A percentile compares a stretch with the other conserved stretches of the same genome.
Evolutionary conservation across 805 yeast genomes (phyloP).

Genomic region (Metschnikowia cubensis): DNA sequence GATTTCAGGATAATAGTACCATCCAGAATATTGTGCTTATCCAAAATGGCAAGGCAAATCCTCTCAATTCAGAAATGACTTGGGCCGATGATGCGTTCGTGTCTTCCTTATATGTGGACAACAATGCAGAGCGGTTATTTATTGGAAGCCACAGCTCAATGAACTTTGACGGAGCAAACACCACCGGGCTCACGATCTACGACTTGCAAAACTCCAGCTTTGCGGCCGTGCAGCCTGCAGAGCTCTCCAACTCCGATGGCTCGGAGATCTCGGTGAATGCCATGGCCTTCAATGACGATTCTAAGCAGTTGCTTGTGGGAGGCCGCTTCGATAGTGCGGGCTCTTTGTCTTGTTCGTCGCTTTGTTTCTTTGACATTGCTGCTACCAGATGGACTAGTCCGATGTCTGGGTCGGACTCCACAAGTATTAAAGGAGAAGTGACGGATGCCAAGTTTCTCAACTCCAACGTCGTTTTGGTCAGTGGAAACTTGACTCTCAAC

Average conservation of each 20-base stretch:
- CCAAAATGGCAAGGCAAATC: conserved; percentile 13
- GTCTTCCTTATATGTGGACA: conserved; percentile 34
- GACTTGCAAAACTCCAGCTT: conserved; percentile 42
- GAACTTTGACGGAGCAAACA: conserved; percentile 16
- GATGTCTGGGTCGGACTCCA: conserved; percentile 19
- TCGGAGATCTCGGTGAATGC: conserved; percentile 37
- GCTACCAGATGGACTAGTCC: conserved; percentile 54
- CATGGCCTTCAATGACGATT: conserved; percentile 31
- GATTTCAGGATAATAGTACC: conserved; percentile 33
- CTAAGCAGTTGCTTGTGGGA: conserved; percentile 54
- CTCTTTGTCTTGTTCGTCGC: conserved; percentile 49
- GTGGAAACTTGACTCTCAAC: conserved; percentile 51
- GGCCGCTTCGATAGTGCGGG: conserved; percentile 67
- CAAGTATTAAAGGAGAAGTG: conserved; percentile 42
- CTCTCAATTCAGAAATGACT: conserved; percentile 21
- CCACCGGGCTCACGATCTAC: conserved; percentile 51
- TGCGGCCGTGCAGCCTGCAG: conserved; percentile 47
- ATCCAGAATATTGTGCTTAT: conserved; percentile 31
- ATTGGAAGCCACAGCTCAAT: conserved; percentile 45
- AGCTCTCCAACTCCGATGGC: conserved; percentile 40
- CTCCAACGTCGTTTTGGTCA: conserved; percentile 35
- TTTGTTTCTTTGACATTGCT: conserved; percentile 63
- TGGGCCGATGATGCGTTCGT: conserved; percentile 28
- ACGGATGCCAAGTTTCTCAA: conserved; percentile 48
- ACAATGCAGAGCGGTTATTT: conserved; percentile 31